Conservation (phyloP, 1,284 basidiomycete species). For the Sparassis latifolia region DNA sequence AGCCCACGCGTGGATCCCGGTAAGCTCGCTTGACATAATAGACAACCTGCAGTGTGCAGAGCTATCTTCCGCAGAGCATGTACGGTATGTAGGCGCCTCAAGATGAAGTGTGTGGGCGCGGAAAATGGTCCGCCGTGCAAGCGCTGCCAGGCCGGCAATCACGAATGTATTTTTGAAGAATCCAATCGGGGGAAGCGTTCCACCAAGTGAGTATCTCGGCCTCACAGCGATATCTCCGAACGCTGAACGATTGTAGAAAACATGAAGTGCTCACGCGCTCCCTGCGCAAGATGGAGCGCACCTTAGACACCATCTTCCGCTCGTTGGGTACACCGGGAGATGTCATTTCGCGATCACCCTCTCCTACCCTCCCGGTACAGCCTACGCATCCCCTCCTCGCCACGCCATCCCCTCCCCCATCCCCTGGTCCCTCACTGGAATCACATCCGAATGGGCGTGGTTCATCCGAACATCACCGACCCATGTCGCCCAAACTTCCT, state of each 20-base stretch:
- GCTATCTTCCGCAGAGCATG: conserved; percentile 58
- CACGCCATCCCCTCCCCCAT: conserved; percentile 49
- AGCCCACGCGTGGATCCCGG: conserved; percentile 84
- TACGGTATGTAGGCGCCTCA: conserved; percentile 90
- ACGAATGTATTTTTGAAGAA: conserved; percentile 93
- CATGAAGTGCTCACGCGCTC: conserved; percentile 84
- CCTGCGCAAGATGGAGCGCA: conserved; percentile 89
- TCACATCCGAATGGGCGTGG: conserved; percentile 15
- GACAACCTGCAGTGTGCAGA: no score
- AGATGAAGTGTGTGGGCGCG: conserved; percentile 97
- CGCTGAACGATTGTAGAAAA: conserved; percentile 52
- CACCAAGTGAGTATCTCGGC: conserved; percentile 54
- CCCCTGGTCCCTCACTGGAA: conserved; percentile 14
- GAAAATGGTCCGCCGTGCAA: conserved; percentile 93
- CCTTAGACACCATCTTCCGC: conserved; percentile 80
- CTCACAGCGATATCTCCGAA: conserved; percentile 1
- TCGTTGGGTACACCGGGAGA: conserved; percentile 77
- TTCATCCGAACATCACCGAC: conserved; percentile 16
- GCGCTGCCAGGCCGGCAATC: conserved; percentile 71
- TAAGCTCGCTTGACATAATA: conserved; percentile 26
- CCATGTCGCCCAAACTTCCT: conserved; percentile 73
- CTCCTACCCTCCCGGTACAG: conserved; percentile 41
- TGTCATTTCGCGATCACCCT: conserved; percentile 77
- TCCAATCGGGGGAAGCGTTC: conserved; percentile 91
- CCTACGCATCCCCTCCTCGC: conserved; percentile 57